These are phyloP conservation scores for Ramaria rubella DNA, from an alignment of 768 basidiomycete species.

Conservation along the genomic window DNA sequence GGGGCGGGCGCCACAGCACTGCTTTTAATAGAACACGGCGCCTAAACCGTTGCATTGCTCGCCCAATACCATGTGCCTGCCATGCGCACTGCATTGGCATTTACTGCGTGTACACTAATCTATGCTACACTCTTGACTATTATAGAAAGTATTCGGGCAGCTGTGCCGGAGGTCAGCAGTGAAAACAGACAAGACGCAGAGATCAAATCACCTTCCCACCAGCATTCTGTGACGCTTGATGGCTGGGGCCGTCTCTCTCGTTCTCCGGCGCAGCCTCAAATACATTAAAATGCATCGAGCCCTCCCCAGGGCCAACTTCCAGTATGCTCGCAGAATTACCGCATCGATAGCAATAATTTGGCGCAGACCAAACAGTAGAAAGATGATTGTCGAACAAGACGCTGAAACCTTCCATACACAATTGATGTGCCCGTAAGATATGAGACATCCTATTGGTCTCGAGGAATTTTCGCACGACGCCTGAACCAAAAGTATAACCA, in stretches of 20 bases:
- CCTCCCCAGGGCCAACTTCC: slow-evolving; percentile 85
- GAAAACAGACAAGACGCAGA: not conserved
- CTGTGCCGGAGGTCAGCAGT: slow-evolving; percentile 29
- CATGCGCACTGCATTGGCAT: slow-evolving; percentile 11
- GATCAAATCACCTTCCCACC: slow-evolving; percentile 52
- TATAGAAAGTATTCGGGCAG: slow-evolving; percentile 77
- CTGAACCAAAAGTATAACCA: slow-evolving; percentile 97
- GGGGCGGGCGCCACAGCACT: too few relatives aligned
- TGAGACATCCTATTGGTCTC: slow-evolving; percentile 95
- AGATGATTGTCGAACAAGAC: slow-evolving; percentile 94
- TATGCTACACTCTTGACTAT: not conserved
- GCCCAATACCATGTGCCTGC: too few relatives aligned
- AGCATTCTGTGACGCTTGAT: slow-evolving; percentile 67
- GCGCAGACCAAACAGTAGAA: slow-evolving; percentile 97
- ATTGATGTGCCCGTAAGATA: slow-evolving; percentile 95
- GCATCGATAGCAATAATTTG: slow-evolving; percentile 98
- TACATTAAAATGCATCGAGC: slow-evolving; percentile 86
- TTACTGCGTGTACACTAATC: not conserved
- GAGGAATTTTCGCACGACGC: slow-evolving; percentile 96
- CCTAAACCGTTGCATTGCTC: too few relatives aligned
- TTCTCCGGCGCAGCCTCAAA: slow-evolving; percentile 99
- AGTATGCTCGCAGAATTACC: slow-evolving; percentile 96
- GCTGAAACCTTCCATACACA: slow-evolving; percentile 99
- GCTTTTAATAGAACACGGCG: too few relatives aligned
- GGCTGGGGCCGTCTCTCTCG: slow-evolving; percentile 81